Conservation (phyloP, 345 rosid species). For the Cardamine resedifolia region DNA sequence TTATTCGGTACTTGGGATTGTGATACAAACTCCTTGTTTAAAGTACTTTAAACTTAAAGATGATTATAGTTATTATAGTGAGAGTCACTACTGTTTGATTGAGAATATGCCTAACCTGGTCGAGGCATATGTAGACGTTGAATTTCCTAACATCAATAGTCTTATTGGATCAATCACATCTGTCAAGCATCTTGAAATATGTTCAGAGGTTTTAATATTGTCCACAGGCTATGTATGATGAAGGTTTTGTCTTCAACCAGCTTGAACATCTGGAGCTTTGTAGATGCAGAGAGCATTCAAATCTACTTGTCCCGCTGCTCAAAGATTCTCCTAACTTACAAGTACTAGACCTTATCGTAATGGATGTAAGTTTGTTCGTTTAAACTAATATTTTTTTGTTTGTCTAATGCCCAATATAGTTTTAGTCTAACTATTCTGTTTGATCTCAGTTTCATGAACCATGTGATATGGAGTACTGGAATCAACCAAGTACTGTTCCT, state of each 20-base stretch:
- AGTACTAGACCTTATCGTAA: not conserved
- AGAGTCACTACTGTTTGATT: not conserved
- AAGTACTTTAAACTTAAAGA: not conserved
- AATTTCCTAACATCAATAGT: not conserved
- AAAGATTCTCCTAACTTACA: conserved; percentile 1
- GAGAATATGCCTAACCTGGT: conserved; percentile 14
- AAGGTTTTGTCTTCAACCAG: conserved; percentile 10
- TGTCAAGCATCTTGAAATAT: not conserved
- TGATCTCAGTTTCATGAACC: not conserved
- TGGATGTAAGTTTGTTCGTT: conserved; percentile 11
- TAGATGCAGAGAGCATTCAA: not conserved
- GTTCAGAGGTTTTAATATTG: not conserved
- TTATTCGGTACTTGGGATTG: not conserved
- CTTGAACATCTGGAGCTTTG: conserved; percentile 12
- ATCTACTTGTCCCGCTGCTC: not conserved
- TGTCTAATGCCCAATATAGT: not conserved
- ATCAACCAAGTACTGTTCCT: conserved; percentile 13
- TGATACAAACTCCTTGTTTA: conserved; percentile 12
- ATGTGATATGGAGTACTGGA: not conserved
- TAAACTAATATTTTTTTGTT: not conserved
- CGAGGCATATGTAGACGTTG: not conserved
- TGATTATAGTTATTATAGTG: fast-evolving
- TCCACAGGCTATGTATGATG: not conserved
- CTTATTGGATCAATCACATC: conserved; percentile 15
- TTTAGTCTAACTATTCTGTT: not conserved